phyloP scores from a whole-genome alignment of 2,329 filamentous ascomycete genomes.

The Nemania sp. region DNA sequence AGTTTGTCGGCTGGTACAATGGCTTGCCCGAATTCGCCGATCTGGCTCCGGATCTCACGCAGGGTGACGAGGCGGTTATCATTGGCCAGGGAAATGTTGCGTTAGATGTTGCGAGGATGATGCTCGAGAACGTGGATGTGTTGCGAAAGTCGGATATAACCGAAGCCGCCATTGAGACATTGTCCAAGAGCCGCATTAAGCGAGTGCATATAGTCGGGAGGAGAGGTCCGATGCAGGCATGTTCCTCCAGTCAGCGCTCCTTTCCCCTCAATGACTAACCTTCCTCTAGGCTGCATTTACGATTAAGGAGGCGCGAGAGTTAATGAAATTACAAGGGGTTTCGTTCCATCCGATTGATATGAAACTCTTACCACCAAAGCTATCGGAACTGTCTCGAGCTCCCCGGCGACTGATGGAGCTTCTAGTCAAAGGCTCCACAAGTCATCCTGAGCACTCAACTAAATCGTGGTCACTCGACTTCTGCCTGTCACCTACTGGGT shows the following conservation, averaged over 20 bases:
- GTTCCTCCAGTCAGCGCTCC: slow-evolving; percentile 36
- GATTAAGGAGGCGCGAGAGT: slow-evolving; percentile 91
- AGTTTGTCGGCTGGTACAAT: slow-evolving; percentile 99
- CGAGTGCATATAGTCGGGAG: slow-evolving; percentile 89
- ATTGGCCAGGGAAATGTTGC: slow-evolving; percentile 98
- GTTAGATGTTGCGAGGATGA: slow-evolving; percentile 88
- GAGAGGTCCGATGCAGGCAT: slow-evolving; percentile 86
- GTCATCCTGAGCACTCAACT: slow-evolving; percentile 58
- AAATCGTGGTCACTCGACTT: slow-evolving; percentile 90
- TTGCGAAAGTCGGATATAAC: slow-evolving; percentile 89
- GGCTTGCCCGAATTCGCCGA: slow-evolving; percentile 84
- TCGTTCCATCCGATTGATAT: slow-evolving; percentile 77
- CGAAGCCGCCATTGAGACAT: slow-evolving; percentile 79
- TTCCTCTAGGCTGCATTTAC: slow-evolving; percentile 83
- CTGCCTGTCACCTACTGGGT: slow-evolving; percentile 80
- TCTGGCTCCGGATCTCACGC: slow-evolving; percentile 78
- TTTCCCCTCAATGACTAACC: slow-evolving; percentile 12
- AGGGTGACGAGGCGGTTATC: slow-evolving; percentile 84
- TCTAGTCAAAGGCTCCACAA: slow-evolving; percentile 77
- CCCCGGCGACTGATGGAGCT: slow-evolving; percentile 84
- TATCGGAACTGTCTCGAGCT: slow-evolving; percentile 78
- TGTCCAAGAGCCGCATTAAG: slow-evolving; percentile 79
- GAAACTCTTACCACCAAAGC: slow-evolving; percentile 74
- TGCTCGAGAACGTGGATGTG: slow-evolving; percentile 79
- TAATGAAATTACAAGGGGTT: slow-evolving; percentile 80